These are phyloP conservation scores for Eucalyptus rudis DNA, from an alignment of 345 rosid genomes.

Conservation along the genomic window DNA sequence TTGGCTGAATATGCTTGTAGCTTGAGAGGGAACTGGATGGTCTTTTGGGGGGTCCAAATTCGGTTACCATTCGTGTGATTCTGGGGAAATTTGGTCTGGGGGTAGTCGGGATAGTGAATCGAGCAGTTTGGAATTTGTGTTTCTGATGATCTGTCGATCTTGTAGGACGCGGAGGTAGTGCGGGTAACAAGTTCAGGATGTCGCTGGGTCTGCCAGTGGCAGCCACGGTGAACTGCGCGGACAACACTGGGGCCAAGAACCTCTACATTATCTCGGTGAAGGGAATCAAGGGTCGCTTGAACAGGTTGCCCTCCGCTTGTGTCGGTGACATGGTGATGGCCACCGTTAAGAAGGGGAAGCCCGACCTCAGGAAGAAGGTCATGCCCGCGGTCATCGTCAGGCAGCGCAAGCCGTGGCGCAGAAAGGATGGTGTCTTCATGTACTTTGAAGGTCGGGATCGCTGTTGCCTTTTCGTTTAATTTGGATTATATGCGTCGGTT, in stretches of 20 bases:
- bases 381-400: slow-evolving; percentile 92
- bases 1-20: neutral
- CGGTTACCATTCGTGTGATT: neutral
- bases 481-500: neutral
- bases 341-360: slow-evolving; percentile 89
- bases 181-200: slow-evolving; percentile 95
- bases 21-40: neutral
- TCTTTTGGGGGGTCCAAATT: neutral
- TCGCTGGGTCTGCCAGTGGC: slow-evolving; percentile 98
- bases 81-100: neutral
- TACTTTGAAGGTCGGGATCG: slow-evolving; percentile 57
- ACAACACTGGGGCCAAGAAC: slow-evolving; percentile 94
- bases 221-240: slow-evolving; percentile 96
- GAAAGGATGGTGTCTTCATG: slow-evolving; percentile 98
- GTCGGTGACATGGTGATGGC: slow-evolving; percentile 99
- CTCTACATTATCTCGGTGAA: slow-evolving; percentile 91
- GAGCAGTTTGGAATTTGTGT: neutral
- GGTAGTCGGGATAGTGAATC: neutral
- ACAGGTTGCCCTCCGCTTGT: slow-evolving; percentile 85
- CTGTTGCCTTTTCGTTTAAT: neutral
- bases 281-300: slow-evolving; percentile 87
- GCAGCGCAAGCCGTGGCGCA: slow-evolving; percentile 94
- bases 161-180: slow-evolving; percentile 85
- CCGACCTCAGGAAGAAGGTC: slow-evolving; percentile 91
- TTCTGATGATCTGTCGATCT: neutral